A percentile compares a stretch with the other conserved stretches of the same genome.
phyloP scores from a whole-genome alignment of 2,329 filamentous ascomycete species.

The Neurospora crassa region DNA sequence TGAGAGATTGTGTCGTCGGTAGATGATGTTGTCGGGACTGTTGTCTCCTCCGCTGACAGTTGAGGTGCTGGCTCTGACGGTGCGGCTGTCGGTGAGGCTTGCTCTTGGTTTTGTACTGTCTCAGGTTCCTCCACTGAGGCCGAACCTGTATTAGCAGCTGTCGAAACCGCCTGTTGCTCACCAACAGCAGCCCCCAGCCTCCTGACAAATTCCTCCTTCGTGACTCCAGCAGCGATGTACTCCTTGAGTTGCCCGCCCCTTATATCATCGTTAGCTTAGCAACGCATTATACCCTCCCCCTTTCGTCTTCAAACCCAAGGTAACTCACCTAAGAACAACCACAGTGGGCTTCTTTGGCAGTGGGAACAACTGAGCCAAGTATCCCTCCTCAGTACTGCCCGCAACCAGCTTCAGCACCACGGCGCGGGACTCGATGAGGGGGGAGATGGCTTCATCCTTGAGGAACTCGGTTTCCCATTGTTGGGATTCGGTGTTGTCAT shows the following conservation, averaged over 20 bases:
- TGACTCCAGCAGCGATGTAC: slow-evolving; percentile 57
- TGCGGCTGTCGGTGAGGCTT: slow-evolving; percentile 6
- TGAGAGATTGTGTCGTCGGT: background rate
- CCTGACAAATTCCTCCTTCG: slow-evolving; percentile 56
- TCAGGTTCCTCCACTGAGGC: background rate
- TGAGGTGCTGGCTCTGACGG: slow-evolving; percentile 9
- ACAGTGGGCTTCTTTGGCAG: slow-evolving; percentile 70
- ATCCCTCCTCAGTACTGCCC: slow-evolving; percentile 71
- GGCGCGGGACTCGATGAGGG: slow-evolving; percentile 49
- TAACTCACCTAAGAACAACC: slow-evolving; percentile 61
- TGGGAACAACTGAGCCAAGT: slow-evolving; percentile 73
- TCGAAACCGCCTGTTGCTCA: slow-evolving; percentile 1
- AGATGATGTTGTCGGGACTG: background rate
- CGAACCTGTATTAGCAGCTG: background rate
- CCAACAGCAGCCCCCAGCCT: slow-evolving; percentile 37
- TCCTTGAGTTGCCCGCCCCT: slow-evolving; percentile 69
- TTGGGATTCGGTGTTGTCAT: slow-evolving; percentile 58
- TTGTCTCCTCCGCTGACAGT: background rate
- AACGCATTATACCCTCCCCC: background rate
- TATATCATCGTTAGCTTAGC: slow-evolving; percentile 22
- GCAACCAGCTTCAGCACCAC: slow-evolving; percentile 61
- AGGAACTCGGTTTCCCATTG: slow-evolving; percentile 66
- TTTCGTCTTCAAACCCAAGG: background rate
- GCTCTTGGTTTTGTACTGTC: background rate
- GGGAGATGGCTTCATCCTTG: slow-evolving; percentile 41